Evolutionary conservation across 2,329 filamentous ascomycete species (phyloP).

Genomic region (Metarhizium humberi): DNA sequence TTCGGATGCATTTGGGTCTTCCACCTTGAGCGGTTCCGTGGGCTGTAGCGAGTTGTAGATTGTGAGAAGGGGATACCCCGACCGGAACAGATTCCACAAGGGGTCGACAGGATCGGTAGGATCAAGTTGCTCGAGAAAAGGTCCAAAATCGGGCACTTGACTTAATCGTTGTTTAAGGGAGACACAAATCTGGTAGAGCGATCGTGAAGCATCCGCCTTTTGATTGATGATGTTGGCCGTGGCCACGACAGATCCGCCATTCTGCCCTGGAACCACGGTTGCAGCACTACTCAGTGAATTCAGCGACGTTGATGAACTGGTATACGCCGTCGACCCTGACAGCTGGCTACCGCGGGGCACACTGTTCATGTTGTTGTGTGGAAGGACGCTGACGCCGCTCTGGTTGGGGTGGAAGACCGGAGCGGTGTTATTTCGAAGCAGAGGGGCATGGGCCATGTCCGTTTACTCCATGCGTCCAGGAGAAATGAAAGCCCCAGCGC

Average conservation of each 20-base stretch:
- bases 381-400: conserved; percentile 33
- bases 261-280: conserved; percentile 33
- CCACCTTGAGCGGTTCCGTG: conserved; percentile 55
- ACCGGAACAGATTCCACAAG: conserved; percentile 78
- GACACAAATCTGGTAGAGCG: conserved; percentile 92
- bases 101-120: conserved; percentile 73
- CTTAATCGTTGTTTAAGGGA: conserved; percentile 72
- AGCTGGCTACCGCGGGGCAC: conserved; percentile 51
- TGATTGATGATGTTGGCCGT: conserved; percentile 96
- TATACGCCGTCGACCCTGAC: conserved; percentile 49
- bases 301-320: conserved; percentile 43
- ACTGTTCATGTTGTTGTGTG: conserved; percentile 40
- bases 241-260: conserved; percentile 57
- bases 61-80: conserved; percentile 73
- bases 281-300: conserved; percentile 36
- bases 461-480: conserved; percentile 31
- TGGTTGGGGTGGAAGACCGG: conserved; percentile 42
- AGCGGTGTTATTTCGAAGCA: conserved; percentile 49
- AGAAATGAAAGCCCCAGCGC: background rate
- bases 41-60: conserved; percentile 84
- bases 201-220: conserved; percentile 82
- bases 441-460: conserved; percentile 51
- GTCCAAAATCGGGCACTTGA: conserved; percentile 75
- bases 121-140: conserved; percentile 63
- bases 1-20: conserved; percentile 51